These are phyloP conservation scores for Lumnitzera racemosa DNA, from an alignment of 345 rosid species.

Conservation along the genomic window DNA sequence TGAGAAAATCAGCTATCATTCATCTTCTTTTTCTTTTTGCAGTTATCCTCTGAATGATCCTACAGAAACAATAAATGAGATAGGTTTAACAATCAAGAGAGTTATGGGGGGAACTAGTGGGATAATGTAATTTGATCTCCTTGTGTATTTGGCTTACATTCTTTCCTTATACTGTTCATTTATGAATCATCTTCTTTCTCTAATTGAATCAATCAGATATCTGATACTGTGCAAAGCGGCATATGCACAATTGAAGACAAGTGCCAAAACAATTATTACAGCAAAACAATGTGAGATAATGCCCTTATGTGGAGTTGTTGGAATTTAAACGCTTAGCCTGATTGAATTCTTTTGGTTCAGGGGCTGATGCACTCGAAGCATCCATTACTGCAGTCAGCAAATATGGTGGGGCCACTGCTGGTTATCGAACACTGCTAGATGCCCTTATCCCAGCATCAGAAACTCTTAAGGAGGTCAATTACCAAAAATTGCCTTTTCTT, in stretches of 20 bases:
- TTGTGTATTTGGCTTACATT: neutral
- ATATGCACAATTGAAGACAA: conserved; percentile 64
- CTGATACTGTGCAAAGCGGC: conserved; percentile 82
- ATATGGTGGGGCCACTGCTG: conserved; percentile 92
- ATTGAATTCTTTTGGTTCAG: conserved; percentile 30
- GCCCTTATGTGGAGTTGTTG: conserved; percentile 6
- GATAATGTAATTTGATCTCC: conserved; percentile 41
- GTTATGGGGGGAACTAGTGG: conserved; percentile 99
- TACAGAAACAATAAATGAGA: conserved; percentile 82
- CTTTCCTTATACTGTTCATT: neutral
- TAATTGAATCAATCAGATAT: conserved; percentile 41
- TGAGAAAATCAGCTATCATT: no score
- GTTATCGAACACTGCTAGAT: conserved; percentile 84
- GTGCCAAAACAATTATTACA: conserved; percentile 33
- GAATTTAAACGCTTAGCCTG: conserved; percentile 6
- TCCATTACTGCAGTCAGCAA: conserved; percentile 79
- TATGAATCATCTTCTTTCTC: neutral
- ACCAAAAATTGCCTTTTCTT: neutral
- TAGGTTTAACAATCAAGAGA: conserved; percentile 73
- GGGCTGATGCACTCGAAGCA: conserved; percentile 84
- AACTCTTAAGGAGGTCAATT: conserved; percentile 68
- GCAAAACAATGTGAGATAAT: conserved; percentile 69
- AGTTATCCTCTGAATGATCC: conserved; percentile 95
- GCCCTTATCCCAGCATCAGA: conserved; percentile 86
- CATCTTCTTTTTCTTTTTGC: conserved; percentile 19